These are phyloP conservation scores for Citrus mangshanensis DNA, from an alignment of 345 rosid genomes.

Conservation along the genomic window DNA sequence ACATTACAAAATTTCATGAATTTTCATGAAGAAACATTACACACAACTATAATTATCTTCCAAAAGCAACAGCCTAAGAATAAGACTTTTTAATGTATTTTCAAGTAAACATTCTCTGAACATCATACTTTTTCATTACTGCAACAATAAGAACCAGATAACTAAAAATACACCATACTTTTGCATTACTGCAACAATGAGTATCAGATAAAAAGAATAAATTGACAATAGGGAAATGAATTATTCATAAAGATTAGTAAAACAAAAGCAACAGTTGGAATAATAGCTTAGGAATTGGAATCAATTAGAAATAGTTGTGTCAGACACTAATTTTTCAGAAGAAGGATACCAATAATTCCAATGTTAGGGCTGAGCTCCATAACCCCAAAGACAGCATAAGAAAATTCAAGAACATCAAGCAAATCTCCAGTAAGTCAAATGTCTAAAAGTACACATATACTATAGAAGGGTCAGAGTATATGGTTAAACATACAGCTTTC, in stretches of 20 bases:
- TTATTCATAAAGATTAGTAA: background rate
- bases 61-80: background rate
- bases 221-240: background rate
- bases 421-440: background rate
- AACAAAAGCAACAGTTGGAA: background rate
- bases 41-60: background rate
- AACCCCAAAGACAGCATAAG: background rate
- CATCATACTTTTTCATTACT: background rate
- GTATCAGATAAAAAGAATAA: background rate
- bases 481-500: slow-evolving; percentile 55
- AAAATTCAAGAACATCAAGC: background rate
- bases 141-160: background rate
- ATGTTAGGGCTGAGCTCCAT: background rate
- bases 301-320: background rate
- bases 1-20: background rate
- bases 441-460: background rate
- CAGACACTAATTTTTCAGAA: background rate
- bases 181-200: background rate
- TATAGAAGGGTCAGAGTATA: background rate
- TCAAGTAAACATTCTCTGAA: background rate
- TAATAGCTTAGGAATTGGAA: background rate
- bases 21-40: background rate
- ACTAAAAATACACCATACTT: background rate
- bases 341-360: background rate
- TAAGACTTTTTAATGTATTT: background rate